Percentiles rank a stretch among this genome's conserved stretches.
Evolutionary conservation across 1,284 basidiomycete genomes (phyloP).

Genomic region (Inonotus obliquus): DNA sequence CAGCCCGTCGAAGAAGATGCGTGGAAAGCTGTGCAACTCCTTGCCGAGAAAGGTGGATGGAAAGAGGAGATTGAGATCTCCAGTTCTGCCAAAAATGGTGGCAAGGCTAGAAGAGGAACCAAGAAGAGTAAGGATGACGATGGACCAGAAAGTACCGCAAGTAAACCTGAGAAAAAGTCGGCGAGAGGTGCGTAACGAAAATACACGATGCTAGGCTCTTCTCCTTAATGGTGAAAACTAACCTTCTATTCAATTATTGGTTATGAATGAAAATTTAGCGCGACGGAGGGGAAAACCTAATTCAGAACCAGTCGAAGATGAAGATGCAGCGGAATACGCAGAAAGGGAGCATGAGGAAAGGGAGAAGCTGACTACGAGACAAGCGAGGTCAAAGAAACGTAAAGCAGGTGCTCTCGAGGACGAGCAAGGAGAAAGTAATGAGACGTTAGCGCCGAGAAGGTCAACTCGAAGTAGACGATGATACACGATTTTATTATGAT

Average conservation of each 20-base stretch:
- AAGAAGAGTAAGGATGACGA: neutral
- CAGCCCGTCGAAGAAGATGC: slow-evolving; percentile 73
- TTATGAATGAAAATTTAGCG: too few relatives aligned
- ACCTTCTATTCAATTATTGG: neutral
- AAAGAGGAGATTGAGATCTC: slow-evolving; percentile 29
- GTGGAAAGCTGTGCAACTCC: slow-evolving; percentile 59
- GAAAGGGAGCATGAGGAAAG: too few relatives aligned
- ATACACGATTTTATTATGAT: neutral
- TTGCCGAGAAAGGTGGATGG: slow-evolving; percentile 78
- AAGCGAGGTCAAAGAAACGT: neutral
- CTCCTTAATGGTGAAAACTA: too few relatives aligned
- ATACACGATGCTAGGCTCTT: too few relatives aligned
- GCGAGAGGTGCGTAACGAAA: neutral
- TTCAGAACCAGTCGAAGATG: neutral
- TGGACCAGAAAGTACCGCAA: neutral
- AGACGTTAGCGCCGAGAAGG: neutral
- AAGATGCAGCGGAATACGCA: neutral
- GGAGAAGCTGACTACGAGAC: neutral
- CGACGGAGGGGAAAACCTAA: neutral
- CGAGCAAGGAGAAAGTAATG: neutral
- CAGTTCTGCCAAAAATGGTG: neutral
- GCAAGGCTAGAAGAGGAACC: neutral
- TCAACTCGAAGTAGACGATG: neutral
- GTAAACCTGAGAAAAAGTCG: neutral
- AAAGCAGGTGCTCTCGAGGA: neutral